Percentiles rank a stretch among this genome's conserved stretches.
phyloP scores from a whole-genome alignment of 208 protist genomes.

The Wallacemonas sp. region DNA sequence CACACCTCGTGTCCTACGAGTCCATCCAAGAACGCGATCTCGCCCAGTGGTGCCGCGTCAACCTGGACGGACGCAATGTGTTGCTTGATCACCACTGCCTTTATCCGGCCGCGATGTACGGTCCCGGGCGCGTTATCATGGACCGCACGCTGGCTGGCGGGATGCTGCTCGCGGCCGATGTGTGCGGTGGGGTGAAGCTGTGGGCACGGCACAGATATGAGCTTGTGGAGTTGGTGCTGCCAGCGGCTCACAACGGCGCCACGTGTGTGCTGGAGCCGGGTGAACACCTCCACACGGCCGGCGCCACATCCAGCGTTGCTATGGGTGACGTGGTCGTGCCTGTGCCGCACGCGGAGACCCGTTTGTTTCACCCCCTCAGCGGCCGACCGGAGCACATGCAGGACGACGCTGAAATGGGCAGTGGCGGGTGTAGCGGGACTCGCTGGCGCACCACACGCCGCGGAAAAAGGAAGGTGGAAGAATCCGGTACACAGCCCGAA shows the following conservation, averaged over 20 bases:
- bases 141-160: conserved; percentile 62
- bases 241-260: conserved; percentile 26
- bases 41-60: conserved; percentile 65
- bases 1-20: conserved; percentile 61
- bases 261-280: conserved; percentile 12
- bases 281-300: conserved; percentile 1
- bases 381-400: conserved; percentile 1
- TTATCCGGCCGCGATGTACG: conserved; percentile 69
- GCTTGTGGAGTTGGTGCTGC: conserved; percentile 66
- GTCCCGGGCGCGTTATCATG: conserved; percentile 59
- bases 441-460: neutral
- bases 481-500: no score
- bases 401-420: neutral
- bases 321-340: neutral
- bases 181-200: conserved; percentile 80
- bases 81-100: conserved; percentile 83
- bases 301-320: neutral
- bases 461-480: neutral
- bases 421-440: neutral
- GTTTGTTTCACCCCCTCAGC: neutral
- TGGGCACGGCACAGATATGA: conserved; percentile 72
- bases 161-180: conserved; percentile 61
- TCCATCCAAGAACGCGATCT: conserved; percentile 26
- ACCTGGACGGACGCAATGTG: conserved; percentile 62
- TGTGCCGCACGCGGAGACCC: neutral